Base-by-base conservation (phyloP, 2,329 filamentous ascomycete genomes). In the Stylonectria norvegica region DNA sequence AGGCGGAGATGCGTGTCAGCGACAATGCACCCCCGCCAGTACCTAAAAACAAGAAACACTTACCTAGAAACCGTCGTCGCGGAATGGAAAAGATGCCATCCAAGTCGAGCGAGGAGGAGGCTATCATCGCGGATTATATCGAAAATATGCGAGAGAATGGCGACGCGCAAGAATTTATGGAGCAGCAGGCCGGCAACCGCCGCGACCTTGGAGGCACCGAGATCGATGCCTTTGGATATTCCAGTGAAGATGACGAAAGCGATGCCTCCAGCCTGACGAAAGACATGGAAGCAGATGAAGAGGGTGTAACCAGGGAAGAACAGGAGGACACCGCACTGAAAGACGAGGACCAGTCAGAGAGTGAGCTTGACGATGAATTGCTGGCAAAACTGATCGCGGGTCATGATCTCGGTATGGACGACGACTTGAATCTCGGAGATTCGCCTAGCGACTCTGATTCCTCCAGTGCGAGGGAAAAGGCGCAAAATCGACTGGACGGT, bases 91-190 rank as follows among this genome's bases (percentile, higher is more conserved):
- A 48, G 54, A 40, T 31, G 20, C 20, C 27, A 3, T 28, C 22
- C 33, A 23, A 30, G 7, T 42, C 46, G 17, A 43, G 50, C 3
- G 69, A 74, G 6, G 73, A 83, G 14, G 77, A 81, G 27, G 75
- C 71, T 1, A 68, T 81, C 29, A 65, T 82, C 51, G 75, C 78
- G 1, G 86, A 90, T 55, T 89, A 89, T 52, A 82, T 88, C 55
- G 73, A 77, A 30, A 87, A 89, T 46, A 71, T 86, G 54, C 64
- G 64, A 14, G 70, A 70, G 1, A 70, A 72, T 34, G 69, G 67
- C 18, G 65, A 68, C 52, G 72, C 78, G 7, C 80, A 88, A 47
- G 81, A 83, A 27, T 63, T 83, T 17, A 60, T 85, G 20, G 68
- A 18, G 75, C 36, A 82, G 80, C 57, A 76, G 82, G 54, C 74